phyloP scores from a whole-genome alignment of 345 rosid genomes.

The Eucalyptus decipiens region DNA sequence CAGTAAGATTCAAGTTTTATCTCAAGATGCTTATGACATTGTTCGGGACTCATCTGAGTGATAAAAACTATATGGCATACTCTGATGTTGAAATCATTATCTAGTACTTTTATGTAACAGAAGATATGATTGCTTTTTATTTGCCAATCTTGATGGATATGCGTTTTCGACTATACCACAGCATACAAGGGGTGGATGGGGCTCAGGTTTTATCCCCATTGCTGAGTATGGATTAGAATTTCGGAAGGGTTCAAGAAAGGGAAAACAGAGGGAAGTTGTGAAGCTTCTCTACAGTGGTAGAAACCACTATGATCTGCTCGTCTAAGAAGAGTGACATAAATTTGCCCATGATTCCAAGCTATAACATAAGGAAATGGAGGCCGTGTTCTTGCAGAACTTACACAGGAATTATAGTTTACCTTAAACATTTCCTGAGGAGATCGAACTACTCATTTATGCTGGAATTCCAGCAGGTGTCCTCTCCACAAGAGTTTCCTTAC shows the following conservation, averaged over 20 bases:
- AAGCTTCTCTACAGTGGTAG: constrained; percentile 81
- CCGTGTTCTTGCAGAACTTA: neutral
- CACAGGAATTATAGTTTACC: neutral
- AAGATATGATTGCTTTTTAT: neutral
- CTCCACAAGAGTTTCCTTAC: neutral
- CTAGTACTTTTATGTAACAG: neutral
- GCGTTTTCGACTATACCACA: constrained; percentile 2
- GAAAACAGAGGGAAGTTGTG: constrained; percentile 49
- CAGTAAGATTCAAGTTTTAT: neutral
- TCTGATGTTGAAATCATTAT: neutral
- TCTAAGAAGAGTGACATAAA: neutral
- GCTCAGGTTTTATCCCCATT: constrained; percentile 67
- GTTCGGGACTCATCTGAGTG: neutral
- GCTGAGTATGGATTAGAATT: constrained; percentile 77
- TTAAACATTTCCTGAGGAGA: neutral
- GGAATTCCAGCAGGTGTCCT: neutral
- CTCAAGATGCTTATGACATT: neutral
- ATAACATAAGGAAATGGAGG: neutral
- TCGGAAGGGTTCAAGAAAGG: constrained; percentile 30
- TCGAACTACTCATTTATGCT: neutral
- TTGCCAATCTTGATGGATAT: neutral
- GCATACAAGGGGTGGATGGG: constrained; percentile 51
- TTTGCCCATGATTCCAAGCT: neutral
- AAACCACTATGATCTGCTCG: constrained; percentile 78
- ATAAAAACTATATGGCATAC: neutral